Evolutionary conservation across 441 rosid genomes (phyloP).

Genomic region (Erodium trifolium): DNA sequence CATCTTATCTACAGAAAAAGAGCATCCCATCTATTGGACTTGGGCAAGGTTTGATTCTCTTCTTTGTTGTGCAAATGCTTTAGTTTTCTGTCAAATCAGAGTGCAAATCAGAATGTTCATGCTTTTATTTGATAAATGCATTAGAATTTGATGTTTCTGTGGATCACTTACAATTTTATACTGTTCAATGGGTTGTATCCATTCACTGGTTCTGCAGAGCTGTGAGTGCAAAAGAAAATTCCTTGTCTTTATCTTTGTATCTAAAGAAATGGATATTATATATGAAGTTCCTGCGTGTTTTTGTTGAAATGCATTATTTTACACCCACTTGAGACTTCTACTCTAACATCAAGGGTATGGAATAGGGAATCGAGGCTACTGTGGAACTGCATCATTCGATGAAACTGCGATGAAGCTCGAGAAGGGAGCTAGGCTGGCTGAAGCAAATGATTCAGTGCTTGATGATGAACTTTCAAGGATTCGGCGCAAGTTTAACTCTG

Average conservation of each 20-base stretch:
- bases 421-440: conserved; percentile 26
- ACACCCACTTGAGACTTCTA: conserved; percentile 2
- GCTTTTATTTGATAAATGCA: not conserved
- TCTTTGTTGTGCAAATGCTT: not conserved
- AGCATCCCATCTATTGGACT: conserved; percentile 22
- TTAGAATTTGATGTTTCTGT: not conserved
- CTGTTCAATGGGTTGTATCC: not conserved
- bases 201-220: not conserved
- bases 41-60: conserved; percentile 27
- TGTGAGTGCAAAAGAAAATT: not conserved
- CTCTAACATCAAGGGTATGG: conserved; percentile 24
- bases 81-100: not conserved
- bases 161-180: too few species aligned
- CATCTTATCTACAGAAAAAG: conserved; percentile 32
- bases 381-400: conserved; percentile 24
- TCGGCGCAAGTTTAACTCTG: conserved; percentile 49
- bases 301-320: not conserved
- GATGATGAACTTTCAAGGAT: conserved; percentile 44
- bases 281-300: not conserved
- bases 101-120: not conserved
- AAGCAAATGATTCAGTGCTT: conserved; percentile 20
- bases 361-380: conserved; percentile 29
- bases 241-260: not conserved
- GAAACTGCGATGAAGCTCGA: conserved; percentile 30
- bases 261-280: not conserved